A percentile compares a stretch with the other conserved stretches of the same genome.
Evolutionary conservation across 2,329 filamentous ascomycete genomes (phyloP).

Genomic region (Cladosporium austrohemisphaericum): DNA sequence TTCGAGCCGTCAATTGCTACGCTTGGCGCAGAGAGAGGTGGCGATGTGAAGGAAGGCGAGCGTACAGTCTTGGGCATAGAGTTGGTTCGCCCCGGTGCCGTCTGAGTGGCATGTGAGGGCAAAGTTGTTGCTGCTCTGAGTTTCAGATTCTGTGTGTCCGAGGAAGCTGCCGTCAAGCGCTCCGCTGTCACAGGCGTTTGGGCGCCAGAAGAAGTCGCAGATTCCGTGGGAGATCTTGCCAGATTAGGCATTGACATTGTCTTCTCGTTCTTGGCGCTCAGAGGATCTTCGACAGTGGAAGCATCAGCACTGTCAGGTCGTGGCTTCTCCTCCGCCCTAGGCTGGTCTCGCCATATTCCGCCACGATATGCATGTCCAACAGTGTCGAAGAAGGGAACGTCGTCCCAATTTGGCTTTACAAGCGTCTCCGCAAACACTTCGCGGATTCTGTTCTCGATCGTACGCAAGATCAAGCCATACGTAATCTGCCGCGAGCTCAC

Average conservation of each 20-base stretch:
- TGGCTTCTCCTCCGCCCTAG: conserved; percentile 27
- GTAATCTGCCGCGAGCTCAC: conserved; percentile 95
- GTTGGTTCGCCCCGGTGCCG: conserved; percentile 1
- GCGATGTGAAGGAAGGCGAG: conserved; percentile 28
- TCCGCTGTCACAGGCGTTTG: conserved; percentile 14
- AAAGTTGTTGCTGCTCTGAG: conserved; percentile 23
- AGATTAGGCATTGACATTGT: conserved; percentile 26
- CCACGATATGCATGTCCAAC: conserved; percentile 74
- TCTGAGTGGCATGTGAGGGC: conserved; percentile 13
- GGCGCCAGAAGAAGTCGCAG: conserved; percentile 23
- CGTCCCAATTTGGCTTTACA: conserved; percentile 93
- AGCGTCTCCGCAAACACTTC: conserved; percentile 90
- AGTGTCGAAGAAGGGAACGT: conserved; percentile 85
- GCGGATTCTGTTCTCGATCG: conserved; percentile 92
- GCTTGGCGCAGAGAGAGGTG: conserved; percentile 19
- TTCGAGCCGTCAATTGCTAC: conserved; percentile 29
- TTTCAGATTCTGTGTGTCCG: conserved; percentile 17
- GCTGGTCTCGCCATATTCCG: conserved; percentile 66
- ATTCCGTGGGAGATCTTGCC: conserved; percentile 4
- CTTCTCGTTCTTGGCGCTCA: conserved; percentile 22
- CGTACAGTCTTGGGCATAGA: conserved; percentile 23
- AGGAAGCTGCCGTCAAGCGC: conserved; percentile 13
- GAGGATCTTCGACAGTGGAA: conserved; percentile 10
- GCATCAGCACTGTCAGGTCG: background rate
- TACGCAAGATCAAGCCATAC: conserved; percentile 82